Base-by-base conservation (phyloP, 2,329 filamentous ascomycete species). In the Teratosphaeria epicoccoides region DNA sequence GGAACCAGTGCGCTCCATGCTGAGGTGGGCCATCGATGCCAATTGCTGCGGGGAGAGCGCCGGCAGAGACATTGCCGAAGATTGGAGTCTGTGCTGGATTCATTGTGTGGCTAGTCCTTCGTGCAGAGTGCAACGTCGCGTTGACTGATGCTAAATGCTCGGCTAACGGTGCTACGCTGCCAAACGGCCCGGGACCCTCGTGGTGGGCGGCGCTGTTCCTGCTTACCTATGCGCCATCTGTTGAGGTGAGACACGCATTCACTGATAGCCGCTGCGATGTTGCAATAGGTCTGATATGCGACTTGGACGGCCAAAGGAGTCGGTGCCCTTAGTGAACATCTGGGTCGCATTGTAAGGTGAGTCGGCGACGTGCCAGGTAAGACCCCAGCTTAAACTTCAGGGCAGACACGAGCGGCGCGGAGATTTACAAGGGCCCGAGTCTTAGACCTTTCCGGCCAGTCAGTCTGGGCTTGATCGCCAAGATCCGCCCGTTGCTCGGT, bases 1-100 rank as follows among this genome's bases (percentile, higher is more conserved):
- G 40, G 24, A 33, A 52, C 51, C 51, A 52, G 24, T 49, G 51
- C 25, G 46, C 47, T 11, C 47, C 40, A 12, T 45, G 46, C 46
- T 43, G 51, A 12, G 51, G 37, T 25, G 26, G 14, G 14, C 49
- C 51, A 5, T 24, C 43, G 20, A 24, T 40, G 33, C 33, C 33
- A 17, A 40, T 6, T 17, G 33, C 20, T 17, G n/a, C 33, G n/a
- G 33, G 33, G 33, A 17, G 17, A 17, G 33, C 33, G 33, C 33
- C 33, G n/a, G 33, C 33, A 40, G 33, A 40, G 2, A 28, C 26
- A 28, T 28, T 28, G 9, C 26, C 26, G 33, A 40, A 40, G 33
- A 40, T 40, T 5, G 33, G 33, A 17, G 17, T 40, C 6, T 40
- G 33, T 17, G 33, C 33, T 17, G 33, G n/a, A 20, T 40, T 40